A percentile compares a stretch with the other conserved stretches of the same genome.
Evolutionary conservation across 2,329 filamentous ascomycete species (phyloP).

Genomic region (Diaporthe citri): DNA sequence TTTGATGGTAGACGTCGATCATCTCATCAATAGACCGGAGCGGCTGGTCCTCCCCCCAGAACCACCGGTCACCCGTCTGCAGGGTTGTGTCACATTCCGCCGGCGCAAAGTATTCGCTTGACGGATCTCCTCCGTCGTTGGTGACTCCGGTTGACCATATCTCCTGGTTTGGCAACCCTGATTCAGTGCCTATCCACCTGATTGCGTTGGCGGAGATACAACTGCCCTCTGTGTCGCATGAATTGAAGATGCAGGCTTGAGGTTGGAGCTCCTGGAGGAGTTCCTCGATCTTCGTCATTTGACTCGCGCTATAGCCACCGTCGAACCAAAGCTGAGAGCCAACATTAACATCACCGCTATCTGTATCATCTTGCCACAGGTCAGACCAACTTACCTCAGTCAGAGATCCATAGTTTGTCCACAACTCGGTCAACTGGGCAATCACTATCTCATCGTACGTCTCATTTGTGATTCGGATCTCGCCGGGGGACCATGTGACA

Average conservation of each 20-base stretch:
- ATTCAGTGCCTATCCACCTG: constrained; percentile 45
- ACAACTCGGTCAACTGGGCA: constrained; percentile 44
- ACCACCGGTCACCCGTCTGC: constrained; percentile 45
- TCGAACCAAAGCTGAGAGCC: constrained; percentile 46
- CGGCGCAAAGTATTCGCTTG: constrained; percentile 44
- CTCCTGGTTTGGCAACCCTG: constrained; percentile 43
- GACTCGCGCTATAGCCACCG: constrained; percentile 44
- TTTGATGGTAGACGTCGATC: constrained; percentile 45
- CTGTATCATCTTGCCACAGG: no score
- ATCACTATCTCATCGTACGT: constrained; percentile 46
- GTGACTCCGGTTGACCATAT: constrained; percentile 45
- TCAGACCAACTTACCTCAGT: no score
- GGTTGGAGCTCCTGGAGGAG: constrained; percentile 43
- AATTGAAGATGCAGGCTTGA: constrained; percentile 44
- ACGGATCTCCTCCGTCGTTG: constrained; percentile 43
- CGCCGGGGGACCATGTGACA: constrained; percentile 39
- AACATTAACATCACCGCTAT: not conserved
- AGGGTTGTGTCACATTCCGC: constrained; percentile 46
- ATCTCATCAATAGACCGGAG: constrained; percentile 43
- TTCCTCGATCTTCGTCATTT: constrained; percentile 42
- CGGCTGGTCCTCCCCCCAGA: constrained; percentile 44
- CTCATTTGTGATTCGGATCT: constrained; percentile 44
- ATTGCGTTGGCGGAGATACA: constrained; percentile 43
- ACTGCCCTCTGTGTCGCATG: constrained; percentile 43
- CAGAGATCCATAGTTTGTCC: constrained; percentile 44